Evolutionary conservation across 2,329 filamentous ascomycete species (phyloP), one percentile per base, ranked within the genome.

Genomic region (Colletotrichum sp.): DNA sequence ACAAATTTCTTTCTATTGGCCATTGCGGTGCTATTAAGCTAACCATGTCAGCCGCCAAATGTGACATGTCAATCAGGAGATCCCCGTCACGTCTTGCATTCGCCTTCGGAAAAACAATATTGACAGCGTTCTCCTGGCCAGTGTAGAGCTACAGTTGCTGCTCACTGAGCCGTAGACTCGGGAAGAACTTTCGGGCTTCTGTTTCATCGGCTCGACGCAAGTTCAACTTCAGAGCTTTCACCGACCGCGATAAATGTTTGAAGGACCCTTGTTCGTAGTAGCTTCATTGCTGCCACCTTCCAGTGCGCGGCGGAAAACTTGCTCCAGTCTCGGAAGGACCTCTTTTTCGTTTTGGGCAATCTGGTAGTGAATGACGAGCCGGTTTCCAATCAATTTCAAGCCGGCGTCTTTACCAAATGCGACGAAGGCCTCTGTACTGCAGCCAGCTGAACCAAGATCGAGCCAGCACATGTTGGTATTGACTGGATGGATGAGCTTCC

Each of bases 401-500:
- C 88, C 89, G 13, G 82, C 84, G 39, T 86, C 85, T 64, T 81
- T 80, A 7, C 85, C 86, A 36, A 88, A 81, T 78, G 84, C 81
- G 16, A 82, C 80, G 67, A 90, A 85, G 52, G 80, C 82, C 71
- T 82, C 82, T 7, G 67, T 76, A 16, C 82, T 82, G 76, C 88
- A 86, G 3, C 91, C 90, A 13, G 91, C 90, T 2, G 89, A 89
- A 34, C 92, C 89, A 18, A 97, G 86, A 82, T 98, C 93, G 74
- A 98, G 81, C 95, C 95, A 98, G 39, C 95, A 92, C 94, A 98
- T 98, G 85, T 98, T 98, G n/a, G 95, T 98, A 81, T 98, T 93
- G 2, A 94, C 93, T 0, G 94, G 93, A 75, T 93, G 88, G 24
- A 88, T 84, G 72, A 95, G 84, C 84, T 90, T 91, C 2, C 95